phyloP scores from a whole-genome alignment of 371 early-diverging fungal genomes.

The Sporodiniella umbellata region DNA sequence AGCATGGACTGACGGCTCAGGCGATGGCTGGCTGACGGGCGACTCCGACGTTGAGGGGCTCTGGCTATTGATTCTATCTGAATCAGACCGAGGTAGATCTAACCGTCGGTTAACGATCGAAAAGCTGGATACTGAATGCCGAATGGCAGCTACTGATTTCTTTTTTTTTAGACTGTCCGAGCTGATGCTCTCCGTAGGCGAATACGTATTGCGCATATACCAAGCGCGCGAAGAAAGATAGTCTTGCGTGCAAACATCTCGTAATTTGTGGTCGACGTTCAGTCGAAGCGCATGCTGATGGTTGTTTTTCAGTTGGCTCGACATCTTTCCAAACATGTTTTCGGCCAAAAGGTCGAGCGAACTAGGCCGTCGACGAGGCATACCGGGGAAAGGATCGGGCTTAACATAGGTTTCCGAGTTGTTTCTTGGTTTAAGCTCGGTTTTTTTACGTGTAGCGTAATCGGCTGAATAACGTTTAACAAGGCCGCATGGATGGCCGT shows the following conservation, averaged over 20 bases:
- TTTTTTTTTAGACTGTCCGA: constrained; percentile 10
- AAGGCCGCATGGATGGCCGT: constrained; percentile 1
- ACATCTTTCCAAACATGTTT: constrained; percentile 42
- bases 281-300: constrained; percentile 39
- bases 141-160: constrained; percentile 39
- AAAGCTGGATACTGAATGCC: constrained; percentile 38
- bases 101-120: constrained; percentile 29
- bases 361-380: constrained; percentile 23
- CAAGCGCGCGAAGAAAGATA: constrained; percentile 39
- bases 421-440: constrained; percentile 21
- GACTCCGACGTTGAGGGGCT: no score
- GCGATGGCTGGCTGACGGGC: no score
- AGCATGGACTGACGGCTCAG: no score
- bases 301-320: constrained; percentile 32
- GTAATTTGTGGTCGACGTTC: constrained; percentile 38
- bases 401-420: constrained; percentile 32
- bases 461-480: constrained; percentile 35
- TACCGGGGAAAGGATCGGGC: constrained; percentile 7
- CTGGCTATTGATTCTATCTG: no score
- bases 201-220: constrained; percentile 28
- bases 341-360: constrained; percentile 33
- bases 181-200: neutral
- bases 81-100: no score
- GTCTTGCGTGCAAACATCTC: constrained; percentile 46
- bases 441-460: constrained; percentile 6